Evolutionary conservation across 441 rosid genomes (phyloP).

Genomic region (Populus hybrid): DNA sequence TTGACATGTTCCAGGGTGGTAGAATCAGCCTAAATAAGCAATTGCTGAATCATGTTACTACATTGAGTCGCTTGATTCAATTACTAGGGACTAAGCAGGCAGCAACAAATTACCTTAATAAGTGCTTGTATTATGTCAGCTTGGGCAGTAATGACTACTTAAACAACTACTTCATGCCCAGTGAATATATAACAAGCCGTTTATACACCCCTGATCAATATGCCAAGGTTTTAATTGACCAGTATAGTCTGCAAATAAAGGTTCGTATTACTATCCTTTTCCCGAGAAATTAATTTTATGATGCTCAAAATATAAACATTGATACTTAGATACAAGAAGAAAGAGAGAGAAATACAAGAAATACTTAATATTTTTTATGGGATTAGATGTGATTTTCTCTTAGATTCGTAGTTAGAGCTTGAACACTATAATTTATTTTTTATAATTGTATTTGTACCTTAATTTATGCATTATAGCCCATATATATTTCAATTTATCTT

Average conservation of each 20-base stretch:
- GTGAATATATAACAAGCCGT: background rate
- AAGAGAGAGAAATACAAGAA: too few relatives aligned
- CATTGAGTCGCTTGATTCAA: background rate
- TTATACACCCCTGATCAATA: conserved; percentile 14
- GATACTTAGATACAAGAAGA: too few relatives aligned
- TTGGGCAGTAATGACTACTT: too few relatives aligned
- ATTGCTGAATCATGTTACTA: background rate
- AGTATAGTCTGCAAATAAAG: conserved; percentile 7
- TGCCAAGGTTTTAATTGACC: conserved; percentile 15
- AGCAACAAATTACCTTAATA: conserved; percentile 8
- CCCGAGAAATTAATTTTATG: background rate
- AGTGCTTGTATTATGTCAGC: conserved; percentile 12
- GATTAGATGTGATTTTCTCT: too few relatives aligned
- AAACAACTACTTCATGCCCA: conserved; percentile 13
- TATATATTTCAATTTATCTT: too few relatives aligned
- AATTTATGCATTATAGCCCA: too few relatives aligned
- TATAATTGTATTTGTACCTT: conserved; percentile 13
- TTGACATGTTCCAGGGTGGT: too few relatives aligned
- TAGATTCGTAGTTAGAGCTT: too few relatives aligned
- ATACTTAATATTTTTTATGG: too few relatives aligned
- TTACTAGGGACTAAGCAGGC: conserved; percentile 2
- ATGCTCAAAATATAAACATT: too few relatives aligned
- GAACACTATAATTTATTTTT: too few relatives aligned
- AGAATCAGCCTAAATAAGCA: background rate
- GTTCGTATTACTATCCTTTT: background rate